Base-by-base conservation (phyloP, 2,329 filamentous ascomycete genomes). In the Dothiorella sarmentorum region DNA sequence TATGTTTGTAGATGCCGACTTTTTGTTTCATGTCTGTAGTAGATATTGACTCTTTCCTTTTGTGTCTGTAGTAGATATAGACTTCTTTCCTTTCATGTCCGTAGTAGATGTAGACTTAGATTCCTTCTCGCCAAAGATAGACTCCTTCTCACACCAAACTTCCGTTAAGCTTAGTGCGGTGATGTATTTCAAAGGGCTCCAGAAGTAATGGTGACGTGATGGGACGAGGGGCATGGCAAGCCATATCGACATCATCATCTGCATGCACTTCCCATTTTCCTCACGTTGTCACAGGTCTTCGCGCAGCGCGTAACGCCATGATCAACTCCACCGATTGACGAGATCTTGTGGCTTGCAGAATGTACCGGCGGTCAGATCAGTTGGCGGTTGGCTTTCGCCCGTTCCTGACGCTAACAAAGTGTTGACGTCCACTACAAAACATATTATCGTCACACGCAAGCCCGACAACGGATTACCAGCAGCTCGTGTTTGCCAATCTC, bases 311-410 rank as follows among this genome's bases (percentile, higher is more conserved):
- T 52, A 22, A 37, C 24, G 10, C 22, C 33, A 18, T 9, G 49
- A 53, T 53, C 40, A 11, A 27, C 20, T 29, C n/a, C 24, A 40
- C n/a, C n/a, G 49, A 53, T 53, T 42, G 35, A 35, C 49, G 49
- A 53, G 49, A 53, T 53, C 49, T 53, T 33, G 49, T 53, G 49
- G 49, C 49, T 53, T 53, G 35, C 49, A 40, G 33, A 40, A n/a
- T n/a, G n/a, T n/a, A n/a, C n/a, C n/a, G n/a, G n/a, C n/a, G n/a
- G n/a, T 27, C 49, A 3, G 15, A 24, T 13, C n/a, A n/a, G n/a
- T n/a, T n/a, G n/a, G n/a, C n/a, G n/a, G n/a, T n/a, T n/a, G n/a
- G n/a, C n/a, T n/a, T n/a, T n/a, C n/a, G n/a, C n/a, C 38, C 29
- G 52, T 44, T 44, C 52, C 40, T 56, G 52, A 33, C 38, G 52